Evolutionary conservation across 1,139 yeast genomes (phyloP), one percentile per base, ranked within the genome.

Genomic region (Lipomyces yarrowii): DNA sequence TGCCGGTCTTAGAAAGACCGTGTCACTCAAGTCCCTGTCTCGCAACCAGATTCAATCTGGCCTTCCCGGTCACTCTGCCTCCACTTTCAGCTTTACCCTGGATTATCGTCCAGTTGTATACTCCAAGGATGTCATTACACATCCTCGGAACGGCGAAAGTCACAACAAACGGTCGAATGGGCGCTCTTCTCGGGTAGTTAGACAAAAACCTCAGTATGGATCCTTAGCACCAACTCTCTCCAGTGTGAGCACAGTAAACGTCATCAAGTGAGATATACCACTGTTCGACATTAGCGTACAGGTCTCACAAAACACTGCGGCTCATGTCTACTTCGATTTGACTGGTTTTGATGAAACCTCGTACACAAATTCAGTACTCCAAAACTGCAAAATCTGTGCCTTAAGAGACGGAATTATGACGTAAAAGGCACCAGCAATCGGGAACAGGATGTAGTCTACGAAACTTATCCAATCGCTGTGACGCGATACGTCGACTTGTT

Each of bases 351-450:
- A 3, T 18, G 71, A 69, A 10, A 69, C 71, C 21, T 53, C 37
- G 46, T 69, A 69, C 18, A 42, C 63, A 26, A 68, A 56, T 23
- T 35, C 23, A 11, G 65, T 60, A 23, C 67, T 64, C 63, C 61
- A 68, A 23, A 68, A 62, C 54, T 69, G 71, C 60, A 57, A 46
- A n/a, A 68, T 11, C 58, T 68, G 71, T n/a, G 69, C 66, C 26
- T 60, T 58, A 4, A 69, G 33, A n/a, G 65, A 62, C 11, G 71
- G 71, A 15, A 69, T 51, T 5, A 67, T 68, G 23, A 69, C 70
- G 60, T 65, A 69, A 32, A 68, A n/a, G 10, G 69, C 54, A 3
- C 71, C 71, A 11, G 71, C 69, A 33, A 69, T 48, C 13, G 71
- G 71, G 32, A 69, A 66, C 8, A 69, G 30, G 15, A 65, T 30